Base-by-base conservation (phyloP, 1,139 yeast genomes). In the Candida dubliniensis region DNA sequence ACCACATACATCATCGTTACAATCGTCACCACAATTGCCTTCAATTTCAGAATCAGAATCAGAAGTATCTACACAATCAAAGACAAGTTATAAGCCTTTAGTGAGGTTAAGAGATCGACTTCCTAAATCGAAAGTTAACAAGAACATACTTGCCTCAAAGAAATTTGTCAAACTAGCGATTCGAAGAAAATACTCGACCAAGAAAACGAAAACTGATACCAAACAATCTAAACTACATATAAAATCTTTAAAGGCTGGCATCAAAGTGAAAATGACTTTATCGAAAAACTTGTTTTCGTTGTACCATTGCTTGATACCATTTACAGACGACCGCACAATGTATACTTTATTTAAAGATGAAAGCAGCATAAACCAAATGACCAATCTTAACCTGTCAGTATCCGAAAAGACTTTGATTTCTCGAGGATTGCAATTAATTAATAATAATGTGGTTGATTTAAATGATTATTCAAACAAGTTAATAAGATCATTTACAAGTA, bases 221-320 rank as follows among this genome's bases (percentile, higher is more conserved):
- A 40, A 38, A 31, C 53, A 47, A 33, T 53, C 66, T 38, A 74
- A 74, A 50, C 64, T 75, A 25, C 82, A 77, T 49, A 71, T 79
- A 4, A 72, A 78, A 47, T 78, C 81, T 5, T 59, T 79, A 26
- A 79, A 79, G 41, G 80, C 82, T 1, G 80, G 78, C 12, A 68
- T 81, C 10, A 66, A 74, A 48, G 73, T 79, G 8, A 68, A 78
- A 42, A 57, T 79, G 15, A 70, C 82, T 0, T 50, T 74, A 35
- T 75, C 75, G 1, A 73, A 78, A 5, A 69, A 74, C 29, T 55
- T 79, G 39, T 58, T 70, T 7, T 58, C 67, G 2, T 59, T 79
- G 25, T 77, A 77, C 57, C 69, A 74, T 38, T 63, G 71, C 18
- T 57, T 79, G 33, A 74, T 76, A 6, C 76, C 69, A 14, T 63